Conservation (phyloP, 257 asterid genomes). For the Pogostemon cablin region DNA sequence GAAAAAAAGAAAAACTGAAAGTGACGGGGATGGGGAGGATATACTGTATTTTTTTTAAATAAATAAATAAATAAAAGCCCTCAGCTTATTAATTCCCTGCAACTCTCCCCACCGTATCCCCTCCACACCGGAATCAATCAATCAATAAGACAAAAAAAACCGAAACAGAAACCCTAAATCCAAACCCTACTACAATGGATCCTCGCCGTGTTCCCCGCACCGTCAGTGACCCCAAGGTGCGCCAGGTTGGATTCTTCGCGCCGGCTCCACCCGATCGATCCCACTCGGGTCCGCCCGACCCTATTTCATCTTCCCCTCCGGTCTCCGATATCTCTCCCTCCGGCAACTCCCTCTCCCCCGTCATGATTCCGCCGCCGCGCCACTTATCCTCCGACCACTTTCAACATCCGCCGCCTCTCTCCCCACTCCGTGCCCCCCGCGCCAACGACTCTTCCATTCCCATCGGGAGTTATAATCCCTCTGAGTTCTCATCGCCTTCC, state of each 20-base stretch:
- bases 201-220: constrained; percentile 78
- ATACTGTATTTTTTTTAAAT: no score
- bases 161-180: constrained; percentile 18
- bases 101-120: constrained; percentile 19
- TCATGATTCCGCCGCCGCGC: constrained; percentile 97
- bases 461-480: constrained; percentile 86
- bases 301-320: constrained; percentile 52
- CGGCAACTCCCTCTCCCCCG: constrained; percentile 81
- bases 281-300: constrained; percentile 62
- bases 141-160: no score
- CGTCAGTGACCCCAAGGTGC: constrained; percentile 88
- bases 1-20: no score
- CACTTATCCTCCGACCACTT: constrained; percentile 55
- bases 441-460: constrained; percentile 56
- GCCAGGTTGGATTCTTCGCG: constrained; percentile 95
- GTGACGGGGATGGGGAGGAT: no score
- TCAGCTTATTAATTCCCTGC: background rate
- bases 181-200: constrained; percentile 51
- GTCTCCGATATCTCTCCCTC: constrained; percentile 54
- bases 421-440: constrained; percentile 53
- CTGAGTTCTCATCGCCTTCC: constrained; percentile 68
- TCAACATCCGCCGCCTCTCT: constrained; percentile 43
- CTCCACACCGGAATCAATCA: no score
- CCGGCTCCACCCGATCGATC: constrained; percentile 69
- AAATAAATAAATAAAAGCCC: no score